Evolutionary conservation across 169 alveolate species (phyloP), one percentile per base, ranked within the genome.

Genomic region (Plasmodium falciparum): DNA sequence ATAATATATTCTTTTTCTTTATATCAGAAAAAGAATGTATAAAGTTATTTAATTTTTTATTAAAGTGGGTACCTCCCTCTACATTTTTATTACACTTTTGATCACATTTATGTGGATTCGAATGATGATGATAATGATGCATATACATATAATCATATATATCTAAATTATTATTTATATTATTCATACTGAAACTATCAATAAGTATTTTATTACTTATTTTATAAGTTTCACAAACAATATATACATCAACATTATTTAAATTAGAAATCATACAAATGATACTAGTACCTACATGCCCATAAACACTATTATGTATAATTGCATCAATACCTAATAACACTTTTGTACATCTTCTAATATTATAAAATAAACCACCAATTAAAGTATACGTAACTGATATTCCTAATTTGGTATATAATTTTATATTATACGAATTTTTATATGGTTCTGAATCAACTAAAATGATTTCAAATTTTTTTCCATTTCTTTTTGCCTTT

Each of bases 371-470:
- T 52, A 83, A 43, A n/a, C 85, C 83, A 39, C 91, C 65, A 43
- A 83, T 69, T 83, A 83, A 69, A 47, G 91, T 83, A 47, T 83
- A 83, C 15, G 91, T 83, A 83, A 83, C 91, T 20, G 83, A 45
- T 70, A 83, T 83, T 15, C 91, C 91, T 20, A 83, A 61, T 83
- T 83, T 83, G 2, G 83, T 83, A 83, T 83, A 83, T 63, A 83
- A 54, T 83, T 83, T 83, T 54, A 83, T 83, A 83, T 83, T 73
- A 17, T 83, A 58, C 1, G 91, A 83, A 69, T 83, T 83, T 83
- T 83, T 83, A 83, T 83, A 83, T 12, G 91, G 91, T 83, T 83
- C 91, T 49, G 91, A 83, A 61, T 83, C 91, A 12, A 83, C 91
- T 9, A 83, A n/a, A 43, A 83, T 24, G 0, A 83, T 83, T 83